These are phyloP conservation scores for Globisporangium cylindrosporum DNA, from an alignment of 352 stramenopile genomes.

Conservation along the genomic window DNA sequence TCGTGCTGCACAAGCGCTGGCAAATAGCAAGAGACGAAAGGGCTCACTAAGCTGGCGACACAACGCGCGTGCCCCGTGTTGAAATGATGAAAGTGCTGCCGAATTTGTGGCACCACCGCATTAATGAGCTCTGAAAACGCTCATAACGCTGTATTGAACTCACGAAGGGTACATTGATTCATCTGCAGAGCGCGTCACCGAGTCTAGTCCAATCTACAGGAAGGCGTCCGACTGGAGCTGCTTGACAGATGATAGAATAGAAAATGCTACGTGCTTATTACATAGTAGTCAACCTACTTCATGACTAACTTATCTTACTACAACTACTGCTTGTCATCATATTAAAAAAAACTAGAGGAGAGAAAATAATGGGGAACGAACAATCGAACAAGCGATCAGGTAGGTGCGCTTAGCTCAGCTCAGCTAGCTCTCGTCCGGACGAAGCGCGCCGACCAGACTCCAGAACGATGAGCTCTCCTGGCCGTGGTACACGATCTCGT, in stretches of 20 bases:
- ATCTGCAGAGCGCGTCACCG: background rate
- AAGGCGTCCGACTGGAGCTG: background rate
- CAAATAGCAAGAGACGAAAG: too few species aligned
- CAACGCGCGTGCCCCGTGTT: too few species aligned
- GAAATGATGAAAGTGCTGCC: too few species aligned
- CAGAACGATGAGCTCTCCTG: conserved; percentile 74
- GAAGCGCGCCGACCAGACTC: conserved; percentile 49
- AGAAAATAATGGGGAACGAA: conserved; percentile 2
- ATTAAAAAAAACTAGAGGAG: background rate
- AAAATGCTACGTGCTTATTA: conserved; percentile 1
- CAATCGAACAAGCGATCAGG: background rate
- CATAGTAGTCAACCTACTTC: background rate
- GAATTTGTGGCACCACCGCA: too few species aligned
- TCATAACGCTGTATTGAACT: background rate
- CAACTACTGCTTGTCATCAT: conserved; percentile 1
- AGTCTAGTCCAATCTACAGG: background rate
- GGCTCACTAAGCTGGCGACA: too few species aligned
- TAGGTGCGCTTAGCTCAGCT: conserved; percentile 1
- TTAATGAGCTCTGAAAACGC: too few species aligned
- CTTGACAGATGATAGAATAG: background rate
- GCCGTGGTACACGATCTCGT: conserved; percentile 65
- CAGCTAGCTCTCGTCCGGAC: conserved; percentile 24
- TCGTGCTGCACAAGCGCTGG: too few species aligned
- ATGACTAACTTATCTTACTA: background rate
- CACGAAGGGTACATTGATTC: background rate